Base-by-base conservation (phyloP, 768 basidiomycete genomes). In the Gymnopilus junonius region DNA sequence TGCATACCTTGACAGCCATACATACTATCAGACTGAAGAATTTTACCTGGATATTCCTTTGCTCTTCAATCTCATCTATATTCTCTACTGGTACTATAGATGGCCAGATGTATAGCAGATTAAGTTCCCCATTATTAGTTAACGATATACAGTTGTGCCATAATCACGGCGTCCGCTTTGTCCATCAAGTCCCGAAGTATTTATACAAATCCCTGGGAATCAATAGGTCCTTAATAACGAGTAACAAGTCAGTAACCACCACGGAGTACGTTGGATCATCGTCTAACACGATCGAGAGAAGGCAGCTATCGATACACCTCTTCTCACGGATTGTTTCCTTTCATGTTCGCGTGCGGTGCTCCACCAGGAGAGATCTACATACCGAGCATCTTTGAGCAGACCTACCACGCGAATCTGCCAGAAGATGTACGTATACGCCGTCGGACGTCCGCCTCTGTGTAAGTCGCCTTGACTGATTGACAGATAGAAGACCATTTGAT, bases 271-370 rank as follows among this genome's bases (percentile, higher is more conserved):
- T 46, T 25, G 23, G 45, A 46, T 46, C 45, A 11, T 46, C 45
- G 10, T 46, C 45, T 46, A 46, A 46, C 45, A 46, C 45, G 45
- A 46, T 51, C 48, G 48, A 29, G 48, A 51, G 48, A 51, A 51
- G 25, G 14, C 45, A 27, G 5, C 3, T 0, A 42, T 4, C 4
- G 17, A 42, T 14, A 35, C 8, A 27, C 27, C 27, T 29, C 45
- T 11, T 25, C 40, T 42, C 40, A 42, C 40, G 40, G 20, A 42
- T 42, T 7, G 2, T 20, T 42, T 42, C n/a, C 40, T 42, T 48
- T 27, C 27, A 27, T 32, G 48, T 51, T 20, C 48, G 48, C 48
- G 48, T 51, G 48, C 17, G 48, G 17, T 51, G 3, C 48, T 29
- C 48, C 48, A n/a, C 17, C 48, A 31, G 48, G 48, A 15, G n/a